Percentiles rank a stretch among this genome's conserved stretches.
phyloP scores from a whole-genome alignment of 805 yeast genomes.

The Phaffomyces opuntiae region DNA sequence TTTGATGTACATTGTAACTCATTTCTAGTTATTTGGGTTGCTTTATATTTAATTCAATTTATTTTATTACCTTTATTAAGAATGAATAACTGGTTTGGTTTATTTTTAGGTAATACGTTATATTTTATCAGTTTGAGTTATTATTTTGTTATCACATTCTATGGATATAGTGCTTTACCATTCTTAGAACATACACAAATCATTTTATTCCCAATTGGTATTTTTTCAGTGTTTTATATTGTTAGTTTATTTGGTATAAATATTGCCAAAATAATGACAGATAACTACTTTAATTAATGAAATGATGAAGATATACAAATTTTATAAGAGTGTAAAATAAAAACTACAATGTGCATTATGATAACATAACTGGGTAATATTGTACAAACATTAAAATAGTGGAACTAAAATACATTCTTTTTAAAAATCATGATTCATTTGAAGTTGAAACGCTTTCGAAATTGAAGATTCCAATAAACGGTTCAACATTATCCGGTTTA shows the following conservation, averaged over 20 bases:
- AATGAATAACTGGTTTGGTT: conserved; percentile 56
- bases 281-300: conserved; percentile 16
- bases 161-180: conserved; percentile 79
- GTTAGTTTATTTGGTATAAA: conserved; percentile 62
- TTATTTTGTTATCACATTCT: conserved; percentile 74
- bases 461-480: conserved; percentile 48
- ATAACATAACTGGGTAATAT: not conserved
- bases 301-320: not conserved
- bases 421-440: not conserved
- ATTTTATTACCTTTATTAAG: conserved; percentile 65
- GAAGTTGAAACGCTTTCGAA: conserved; percentile 30
- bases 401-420: too few species aligned
- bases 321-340: too few species aligned
- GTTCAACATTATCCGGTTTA: conserved; percentile 43
- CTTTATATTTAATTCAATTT: conserved; percentile 68
- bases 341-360: too few species aligned
- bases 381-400: too few species aligned
- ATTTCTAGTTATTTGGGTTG: conserved; percentile 73
- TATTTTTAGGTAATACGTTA: conserved; percentile 69
- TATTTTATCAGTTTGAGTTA: conserved; percentile 70
- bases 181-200: conserved; percentile 58
- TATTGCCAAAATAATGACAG: conserved; percentile 59
- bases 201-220: conserved; percentile 56
- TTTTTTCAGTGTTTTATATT: conserved; percentile 51
- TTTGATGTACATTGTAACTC: conserved; percentile 92